phyloP scores from a whole-genome alignment of 345 rosid species.

The Pugionium dolabratum region DNA sequence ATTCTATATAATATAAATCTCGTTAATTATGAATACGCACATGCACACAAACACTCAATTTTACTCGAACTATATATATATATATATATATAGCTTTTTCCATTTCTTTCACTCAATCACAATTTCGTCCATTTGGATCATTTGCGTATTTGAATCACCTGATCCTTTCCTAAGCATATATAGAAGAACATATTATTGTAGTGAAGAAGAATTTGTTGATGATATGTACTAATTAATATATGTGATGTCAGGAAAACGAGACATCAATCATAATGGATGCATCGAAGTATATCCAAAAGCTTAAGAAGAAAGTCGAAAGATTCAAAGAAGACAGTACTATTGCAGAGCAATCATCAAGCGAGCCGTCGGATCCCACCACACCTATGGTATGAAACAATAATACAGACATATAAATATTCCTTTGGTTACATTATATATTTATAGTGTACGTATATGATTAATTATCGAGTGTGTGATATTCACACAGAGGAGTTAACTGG shows the following conservation, averaged over 20 bases:
- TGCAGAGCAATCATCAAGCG: slow-evolving; percentile 39
- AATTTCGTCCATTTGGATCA: slow-evolving; percentile 10
- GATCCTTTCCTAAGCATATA: slow-evolving; percentile 6
- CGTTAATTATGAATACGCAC: neutral
- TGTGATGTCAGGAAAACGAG: slow-evolving; percentile 55
- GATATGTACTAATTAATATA: slow-evolving; percentile 21
- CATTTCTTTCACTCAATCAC: neutral
- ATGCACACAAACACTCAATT: slow-evolving; percentile 1
- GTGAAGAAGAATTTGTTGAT: neutral
- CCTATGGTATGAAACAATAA: slow-evolving; percentile 32
- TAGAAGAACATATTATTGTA: slow-evolving; percentile 8
- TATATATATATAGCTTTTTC: neutral
- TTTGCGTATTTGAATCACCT: slow-evolving; percentile 10
- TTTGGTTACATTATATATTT: slow-evolving; percentile 4
- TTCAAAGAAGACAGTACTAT: slow-evolving; percentile 54
- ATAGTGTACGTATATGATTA: neutral
- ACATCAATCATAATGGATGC: slow-evolving; percentile 80
- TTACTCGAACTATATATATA: slow-evolving; percentile 13
- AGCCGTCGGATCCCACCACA: slow-evolving; percentile 31
- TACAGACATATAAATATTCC: neutral
- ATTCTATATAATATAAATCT: neutral
- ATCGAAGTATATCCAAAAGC: slow-evolving; percentile 75
- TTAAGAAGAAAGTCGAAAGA: slow-evolving; percentile 70
- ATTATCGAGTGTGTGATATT: slow-evolving; percentile 3
- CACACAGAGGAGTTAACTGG: neutral